These are phyloP conservation scores for Camellia lanceoleosa DNA, from an alignment of 148 eudicot species.

Conservation along the genomic window DNA sequence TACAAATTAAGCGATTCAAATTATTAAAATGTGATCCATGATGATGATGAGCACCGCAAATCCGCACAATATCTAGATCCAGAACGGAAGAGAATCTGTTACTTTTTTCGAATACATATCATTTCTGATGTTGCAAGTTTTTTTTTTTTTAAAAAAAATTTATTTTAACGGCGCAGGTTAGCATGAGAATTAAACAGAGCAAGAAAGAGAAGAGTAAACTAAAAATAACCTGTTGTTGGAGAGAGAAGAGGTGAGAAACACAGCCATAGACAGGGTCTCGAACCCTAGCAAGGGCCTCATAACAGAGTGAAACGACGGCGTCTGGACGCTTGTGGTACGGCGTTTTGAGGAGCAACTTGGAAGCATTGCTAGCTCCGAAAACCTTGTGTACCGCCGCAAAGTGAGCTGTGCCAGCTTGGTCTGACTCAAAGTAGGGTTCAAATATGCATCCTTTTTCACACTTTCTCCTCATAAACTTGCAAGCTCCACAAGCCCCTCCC, in stretches of 20 bases:
- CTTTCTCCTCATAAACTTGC: background rate
- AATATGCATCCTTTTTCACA: background rate
- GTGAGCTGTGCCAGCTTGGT: conserved; percentile 58
- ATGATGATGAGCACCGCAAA: no score
- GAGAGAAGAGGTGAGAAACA: conserved; percentile 63
- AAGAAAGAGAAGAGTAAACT: no score
- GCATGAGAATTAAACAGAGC: no score
- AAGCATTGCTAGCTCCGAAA: conserved; percentile 67
- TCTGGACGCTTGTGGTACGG: conserved; percentile 66
- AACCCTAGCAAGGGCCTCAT: conserved; percentile 77
- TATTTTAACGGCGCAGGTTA: no score
- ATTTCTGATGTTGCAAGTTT: no score
- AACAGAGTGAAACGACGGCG: conserved; percentile 71
- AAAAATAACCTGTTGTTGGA: conserved; percentile 64
- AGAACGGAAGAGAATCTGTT: no score
- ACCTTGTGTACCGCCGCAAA: conserved; percentile 76
- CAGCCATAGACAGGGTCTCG: conserved; percentile 88
- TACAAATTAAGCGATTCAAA: no score
- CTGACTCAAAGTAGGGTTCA: conserved; percentile 48
- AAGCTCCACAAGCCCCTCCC: conserved; percentile 2
- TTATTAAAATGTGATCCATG: no score
- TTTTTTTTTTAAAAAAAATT: no score
- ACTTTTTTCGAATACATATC: no score
- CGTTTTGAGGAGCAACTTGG: conserved; percentile 56
- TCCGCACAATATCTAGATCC: no score